Percentiles rank a stretch among this genome's conserved stretches.
Evolutionary conservation across 768 basidiomycete species (phyloP).

Genomic region (Lactarius hatsudake): DNA sequence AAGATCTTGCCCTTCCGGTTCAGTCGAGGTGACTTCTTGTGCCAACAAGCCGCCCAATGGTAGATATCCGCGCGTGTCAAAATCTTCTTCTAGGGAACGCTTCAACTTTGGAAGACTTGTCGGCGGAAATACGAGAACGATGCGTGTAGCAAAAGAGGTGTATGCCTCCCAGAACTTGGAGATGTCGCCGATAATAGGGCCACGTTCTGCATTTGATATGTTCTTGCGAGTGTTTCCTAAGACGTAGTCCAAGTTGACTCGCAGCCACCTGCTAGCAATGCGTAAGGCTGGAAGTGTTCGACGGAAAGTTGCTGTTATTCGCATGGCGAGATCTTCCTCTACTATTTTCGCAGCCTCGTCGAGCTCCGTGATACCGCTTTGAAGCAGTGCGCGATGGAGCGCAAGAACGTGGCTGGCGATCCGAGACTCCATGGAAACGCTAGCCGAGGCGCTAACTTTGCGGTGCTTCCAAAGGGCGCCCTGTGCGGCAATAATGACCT

Average conservation of each 20-base stretch:
- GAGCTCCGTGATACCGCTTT: constrained; percentile 63
- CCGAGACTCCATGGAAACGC: constrained; percentile 52
- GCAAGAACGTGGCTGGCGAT: constrained; percentile 67
- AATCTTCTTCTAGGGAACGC: constrained; percentile 81
- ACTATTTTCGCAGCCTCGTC: constrained; percentile 52
- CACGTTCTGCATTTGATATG: constrained; percentile 22
- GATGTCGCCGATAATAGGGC: constrained; percentile 38
- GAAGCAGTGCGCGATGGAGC: constrained; percentile 59
- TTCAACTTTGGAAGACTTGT: constrained; percentile 55
- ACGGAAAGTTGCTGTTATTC: constrained; percentile 83
- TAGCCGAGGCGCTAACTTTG: constrained; percentile 56
- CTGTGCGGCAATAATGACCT: constrained; percentile 68
- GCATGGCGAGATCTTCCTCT: constrained; percentile 66
- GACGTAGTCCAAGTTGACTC: constrained; percentile 50
- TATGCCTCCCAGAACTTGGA: constrained; percentile 72
- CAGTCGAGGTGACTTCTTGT: constrained; percentile 25
- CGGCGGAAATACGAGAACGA: constrained; percentile 67
- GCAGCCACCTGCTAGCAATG: constrained; percentile 87
- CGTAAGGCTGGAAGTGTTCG: constrained; percentile 84
- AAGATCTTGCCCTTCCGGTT: constrained; percentile 4
- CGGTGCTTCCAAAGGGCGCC: constrained; percentile 84
- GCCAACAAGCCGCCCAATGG: constrained; percentile 69
- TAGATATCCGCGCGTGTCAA: constrained; percentile 82
- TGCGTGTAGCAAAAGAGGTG: constrained; percentile 57
- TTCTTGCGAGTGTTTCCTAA: constrained; percentile 22